Evolutionary conservation across 164 flowering plant species (phyloP), one percentile per base, ranked within the genome.

Genomic region (Cinnamomum micranthum): DNA sequence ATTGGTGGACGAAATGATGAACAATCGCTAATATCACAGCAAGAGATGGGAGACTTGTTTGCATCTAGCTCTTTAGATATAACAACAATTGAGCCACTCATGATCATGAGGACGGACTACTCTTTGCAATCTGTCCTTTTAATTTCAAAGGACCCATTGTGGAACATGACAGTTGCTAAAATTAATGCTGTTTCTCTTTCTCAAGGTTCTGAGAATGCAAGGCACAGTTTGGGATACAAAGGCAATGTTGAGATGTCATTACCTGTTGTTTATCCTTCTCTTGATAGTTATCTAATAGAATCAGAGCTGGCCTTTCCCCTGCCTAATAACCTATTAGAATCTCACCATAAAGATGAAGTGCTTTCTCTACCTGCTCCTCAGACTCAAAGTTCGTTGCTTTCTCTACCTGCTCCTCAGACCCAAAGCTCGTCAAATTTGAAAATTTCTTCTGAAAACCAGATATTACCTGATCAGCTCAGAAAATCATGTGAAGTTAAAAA

Each of bases 21-120:
- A 14, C 80, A 68, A 51, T 76, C 73, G 15, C 71, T 69, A 73
- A 74, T 81, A 58, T 33, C 70, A 1, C 59, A 70, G 20, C 73
- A 73, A 66, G 76, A 64, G 12, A 63, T 62, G 31, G 80, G 84
- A 35, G 82, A 83, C 65, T 72, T 78, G 82, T 4, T 80, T 24
- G 75, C 77, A 51, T 59, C 84, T 64, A 75, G 73, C 25, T 20
- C 78, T 65, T 7, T 11, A 22, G 77, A 76, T 22, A n/a, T 11
- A 19, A 77, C 80, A 71, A 25, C 69, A 51, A 69, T 65, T 73
- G 74, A 73, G 58, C 82, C 75, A 2, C 82, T 93, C 55, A 81
- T 74, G 70, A 79, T 94, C 58, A 82, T 80, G 6, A 90, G 96
- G 81, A 87, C 81, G 6, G 96, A 89, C 77, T 90, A 87, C 79